Base-by-base conservation (phyloP, 2,329 filamentous ascomycete species). In the Aspergillus terreus region DNA sequence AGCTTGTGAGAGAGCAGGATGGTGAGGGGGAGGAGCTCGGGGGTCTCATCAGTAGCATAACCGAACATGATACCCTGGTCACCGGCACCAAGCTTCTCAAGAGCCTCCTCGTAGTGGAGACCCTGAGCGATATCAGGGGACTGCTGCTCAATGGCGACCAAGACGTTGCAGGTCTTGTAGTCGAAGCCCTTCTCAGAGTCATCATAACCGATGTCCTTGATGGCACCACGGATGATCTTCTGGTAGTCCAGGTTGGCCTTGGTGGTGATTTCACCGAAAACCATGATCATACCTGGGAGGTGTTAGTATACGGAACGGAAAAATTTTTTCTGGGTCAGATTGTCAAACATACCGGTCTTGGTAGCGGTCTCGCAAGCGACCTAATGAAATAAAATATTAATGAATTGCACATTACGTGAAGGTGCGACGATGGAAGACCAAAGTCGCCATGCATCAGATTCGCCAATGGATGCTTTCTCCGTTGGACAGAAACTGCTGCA, bases 31-130 rank as follows among this genome's bases (percentile, higher is more conserved):
- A 97, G 89, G 66, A 95, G 84, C 81, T 99, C 94, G 57, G 92
- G 92, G 67, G 94, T 97, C 84, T 99, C 94, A 71, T 99, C 94
- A 69, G 94, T 96, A 76, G 94, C 94, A 83, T 99, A 99, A 69
- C 94, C 94, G 78, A 99, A 99, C 94, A 99, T 99, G 83, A 99
- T 96, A 82, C 94, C 94, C 83, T 99, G 94, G 79, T 99, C 94
- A 87, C 94, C 94, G 58, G 94, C 94, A 77, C 94, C 94, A 61
- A 99, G 87, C 79, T 95, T 87, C 85, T 99, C 94, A 46, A 99
- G 87, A 63, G 90, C 91, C 82, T 96, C 84, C 63, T 99, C 94
- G 76, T 95, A 95, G 83, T 97, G 90, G 52, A 99, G 90, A 83
- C 94, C 94, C 81, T 97, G 94, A 65, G 94, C 94, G 71, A 99